Conservation (phyloP, 2,329 filamentous ascomycete species). For the Periconia digitata region DNA sequence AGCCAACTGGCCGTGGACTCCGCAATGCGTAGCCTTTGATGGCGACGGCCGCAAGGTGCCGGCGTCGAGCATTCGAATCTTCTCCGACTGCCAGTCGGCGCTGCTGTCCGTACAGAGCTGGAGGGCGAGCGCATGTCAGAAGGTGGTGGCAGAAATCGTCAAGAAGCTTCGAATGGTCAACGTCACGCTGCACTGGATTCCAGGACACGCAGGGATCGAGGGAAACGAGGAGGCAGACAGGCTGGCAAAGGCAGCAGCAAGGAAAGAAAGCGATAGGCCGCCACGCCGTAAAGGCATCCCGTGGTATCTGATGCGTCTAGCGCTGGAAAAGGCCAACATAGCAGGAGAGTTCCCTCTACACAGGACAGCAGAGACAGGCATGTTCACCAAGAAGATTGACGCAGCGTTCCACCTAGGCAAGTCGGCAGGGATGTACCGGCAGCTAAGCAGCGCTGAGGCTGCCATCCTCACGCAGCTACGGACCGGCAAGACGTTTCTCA, state of each 20-base stretch:
- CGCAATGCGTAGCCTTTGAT: neutral
- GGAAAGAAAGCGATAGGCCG: slow-evolving; percentile 11
- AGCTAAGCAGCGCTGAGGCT: slow-evolving; percentile 15
- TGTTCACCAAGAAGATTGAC: slow-evolving; percentile 19
- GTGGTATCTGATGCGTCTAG: slow-evolving; percentile 10
- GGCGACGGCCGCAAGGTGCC: neutral
- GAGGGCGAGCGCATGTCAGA: slow-evolving; percentile 10
- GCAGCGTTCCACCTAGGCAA: slow-evolving; percentile 17
- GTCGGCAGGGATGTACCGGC: slow-evolving; percentile 15
- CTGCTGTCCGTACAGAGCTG: slow-evolving; percentile 10
- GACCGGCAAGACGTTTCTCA: slow-evolving; percentile 14
- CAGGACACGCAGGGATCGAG: slow-evolving; percentile 12
- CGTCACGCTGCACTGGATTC: slow-evolving; percentile 20
- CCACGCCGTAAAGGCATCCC: slow-evolving; percentile 11
- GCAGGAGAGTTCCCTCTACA: slow-evolving; percentile 2
- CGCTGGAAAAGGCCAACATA: slow-evolving; percentile 7
- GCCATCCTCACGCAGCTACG: slow-evolving; percentile 16
- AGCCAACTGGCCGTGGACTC: neutral
- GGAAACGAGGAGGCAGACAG: slow-evolving; percentile 15
- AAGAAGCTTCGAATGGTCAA: slow-evolving; percentile 15
- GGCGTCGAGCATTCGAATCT: slow-evolving; percentile 7
- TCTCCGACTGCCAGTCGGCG: slow-evolving; percentile 5
- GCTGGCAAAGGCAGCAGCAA: slow-evolving; percentile 15
- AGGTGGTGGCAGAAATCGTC: slow-evolving; percentile 9
- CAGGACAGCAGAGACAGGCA: slow-evolving; percentile 6